A percentile compares a stretch with the other conserved stretches of the same genome.
These are phyloP conservation scores for Colletotrichum tamarilloi DNA, from an alignment of 2,329 filamentous ascomycete species.

Conservation along the genomic window DNA sequence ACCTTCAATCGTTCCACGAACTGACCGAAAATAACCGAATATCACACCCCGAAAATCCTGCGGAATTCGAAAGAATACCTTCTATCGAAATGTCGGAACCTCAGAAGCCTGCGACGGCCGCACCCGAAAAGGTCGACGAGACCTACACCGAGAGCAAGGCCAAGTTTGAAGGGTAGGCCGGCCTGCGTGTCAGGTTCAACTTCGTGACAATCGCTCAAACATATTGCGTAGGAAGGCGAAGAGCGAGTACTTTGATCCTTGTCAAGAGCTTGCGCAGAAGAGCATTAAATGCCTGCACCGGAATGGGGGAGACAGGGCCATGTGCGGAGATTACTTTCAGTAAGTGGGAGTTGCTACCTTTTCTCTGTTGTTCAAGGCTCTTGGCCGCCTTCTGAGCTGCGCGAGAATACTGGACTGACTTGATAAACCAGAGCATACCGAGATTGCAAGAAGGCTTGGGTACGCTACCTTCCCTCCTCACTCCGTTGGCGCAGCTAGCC, in stretches of 20 bases:
- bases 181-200: background rate
- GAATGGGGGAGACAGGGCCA: slow-evolving; percentile 86
- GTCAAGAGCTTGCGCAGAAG: slow-evolving; percentile 87
- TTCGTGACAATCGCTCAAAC: background rate
- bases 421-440: slow-evolving; percentile 79
- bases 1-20: background rate
- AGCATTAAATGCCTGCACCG: slow-evolving; percentile 91
- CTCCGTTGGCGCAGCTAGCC: background rate
- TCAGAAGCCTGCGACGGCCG: slow-evolving; percentile 3
- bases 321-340: slow-evolving; percentile 98
- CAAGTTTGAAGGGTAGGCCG: slow-evolving; percentile 72
- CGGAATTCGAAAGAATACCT: background rate
- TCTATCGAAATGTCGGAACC: background rate
- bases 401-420: too few relatives aligned
- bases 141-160: slow-evolving; percentile 50
- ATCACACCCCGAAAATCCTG: accelerated
- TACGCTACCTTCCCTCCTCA: slow-evolving; percentile 52
- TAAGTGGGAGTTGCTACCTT: slow-evolving; percentile 56
- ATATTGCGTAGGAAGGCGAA: slow-evolving; percentile 75
- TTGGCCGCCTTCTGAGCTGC: background rate
- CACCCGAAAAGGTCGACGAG: slow-evolving; percentile 18
- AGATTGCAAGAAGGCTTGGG: slow-evolving; percentile 96
- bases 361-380: background rate
- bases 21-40: background rate
- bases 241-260: slow-evolving; percentile 95